Percentiles rank a stretch among this genome's conserved stretches.
These are phyloP conservation scores for Teunomyces kruisii DNA, from an alignment of 805 yeast species.

Conservation along the genomic window DNA sequence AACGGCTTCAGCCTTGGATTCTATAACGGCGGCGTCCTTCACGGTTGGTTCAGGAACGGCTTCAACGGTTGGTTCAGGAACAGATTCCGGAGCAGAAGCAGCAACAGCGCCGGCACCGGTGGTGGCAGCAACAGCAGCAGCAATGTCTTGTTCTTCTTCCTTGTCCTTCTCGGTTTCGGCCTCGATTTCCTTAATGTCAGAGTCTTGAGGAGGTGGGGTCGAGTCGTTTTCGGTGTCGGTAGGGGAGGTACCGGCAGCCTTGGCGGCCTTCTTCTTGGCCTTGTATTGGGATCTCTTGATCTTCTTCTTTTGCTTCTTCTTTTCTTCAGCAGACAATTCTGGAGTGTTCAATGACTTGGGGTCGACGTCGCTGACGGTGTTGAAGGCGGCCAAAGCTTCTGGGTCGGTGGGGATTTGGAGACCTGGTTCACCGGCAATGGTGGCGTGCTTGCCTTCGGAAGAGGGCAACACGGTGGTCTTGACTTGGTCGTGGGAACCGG, in stretches of 20 bases:
- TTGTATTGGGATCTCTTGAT: constrained; percentile 44
- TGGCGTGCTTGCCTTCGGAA: constrained; percentile 40
- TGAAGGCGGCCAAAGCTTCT: constrained; percentile 64
- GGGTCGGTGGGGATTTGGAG: constrained; percentile 63
- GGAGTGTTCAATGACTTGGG: constrained; percentile 48
- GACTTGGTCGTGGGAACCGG: constrained; percentile 10
- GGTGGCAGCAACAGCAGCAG: constrained; percentile 8
- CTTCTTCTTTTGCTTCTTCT: constrained; percentile 44
- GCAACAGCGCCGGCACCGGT: constrained; percentile 8
- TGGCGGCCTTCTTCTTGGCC: constrained; percentile 35
- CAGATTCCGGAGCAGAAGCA: not conserved
- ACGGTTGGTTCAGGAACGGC: not conserved
- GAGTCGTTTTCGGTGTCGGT: constrained; percentile 11
- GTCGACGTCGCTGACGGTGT: constrained; percentile 51
- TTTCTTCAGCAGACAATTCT: constrained; percentile 32
- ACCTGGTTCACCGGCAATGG: constrained; percentile 70
- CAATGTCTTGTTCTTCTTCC: constrained; percentile 17
- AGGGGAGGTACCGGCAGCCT: constrained; percentile 10
- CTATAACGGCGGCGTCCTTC: not conserved
- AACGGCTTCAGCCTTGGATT: constrained; percentile 8
- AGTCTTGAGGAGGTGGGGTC: constrained; percentile 4
- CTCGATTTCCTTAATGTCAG: constrained; percentile 1
- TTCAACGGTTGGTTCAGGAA: not conserved
- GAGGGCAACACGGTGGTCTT: constrained; percentile 49
- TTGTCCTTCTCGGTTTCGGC: constrained; percentile 3